Conservation (phyloP, 2,329 filamentous ascomycete genomes). For the Pseudogymnoascus sp. region DNA sequence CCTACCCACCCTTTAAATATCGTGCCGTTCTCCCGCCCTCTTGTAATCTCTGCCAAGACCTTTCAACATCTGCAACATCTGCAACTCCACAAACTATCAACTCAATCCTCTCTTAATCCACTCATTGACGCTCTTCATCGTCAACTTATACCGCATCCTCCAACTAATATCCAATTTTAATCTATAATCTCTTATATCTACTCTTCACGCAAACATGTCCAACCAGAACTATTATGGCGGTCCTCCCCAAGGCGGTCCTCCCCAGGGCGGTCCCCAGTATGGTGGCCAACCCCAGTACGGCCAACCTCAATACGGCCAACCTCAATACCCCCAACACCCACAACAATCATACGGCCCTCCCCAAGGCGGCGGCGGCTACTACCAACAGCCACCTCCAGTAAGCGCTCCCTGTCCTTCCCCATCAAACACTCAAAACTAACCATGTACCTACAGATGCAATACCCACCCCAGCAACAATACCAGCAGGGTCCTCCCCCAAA, state of each 20-base stretch:
- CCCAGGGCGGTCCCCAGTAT: constrained; percentile 25
- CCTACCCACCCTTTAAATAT: not conserved
- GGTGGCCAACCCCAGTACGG: constrained; percentile 17
- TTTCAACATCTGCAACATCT: not conserved
- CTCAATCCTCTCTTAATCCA: not conserved
- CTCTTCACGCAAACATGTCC: constrained; percentile 10
- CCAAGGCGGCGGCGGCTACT: constrained; percentile 16
- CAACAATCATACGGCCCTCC: constrained; percentile 14
- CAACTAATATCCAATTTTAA: not conserved
- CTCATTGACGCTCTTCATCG: not conserved
- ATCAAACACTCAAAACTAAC: not conserved
- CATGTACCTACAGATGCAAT: constrained; percentile 35
- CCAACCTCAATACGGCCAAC: constrained; percentile 12
- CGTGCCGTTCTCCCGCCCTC: constrained; percentile 4
- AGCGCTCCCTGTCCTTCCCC: not conserved
- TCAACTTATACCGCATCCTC: not conserved
- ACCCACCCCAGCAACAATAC: constrained; percentile 38
- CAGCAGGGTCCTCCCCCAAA: constrained; percentile 37
- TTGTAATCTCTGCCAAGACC: not conserved
- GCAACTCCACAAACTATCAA: not conserved
- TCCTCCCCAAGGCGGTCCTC: constrained; percentile 25
- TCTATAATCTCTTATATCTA: not conserved
- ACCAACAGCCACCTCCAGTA: constrained; percentile 17
- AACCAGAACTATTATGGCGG: constrained; percentile 33
- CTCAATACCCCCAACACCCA: constrained; percentile 18